Evolutionary conservation across 495 filamentous ascomycete genomes (phyloP).

Genomic region (Daldinia caldariorum): DNA sequence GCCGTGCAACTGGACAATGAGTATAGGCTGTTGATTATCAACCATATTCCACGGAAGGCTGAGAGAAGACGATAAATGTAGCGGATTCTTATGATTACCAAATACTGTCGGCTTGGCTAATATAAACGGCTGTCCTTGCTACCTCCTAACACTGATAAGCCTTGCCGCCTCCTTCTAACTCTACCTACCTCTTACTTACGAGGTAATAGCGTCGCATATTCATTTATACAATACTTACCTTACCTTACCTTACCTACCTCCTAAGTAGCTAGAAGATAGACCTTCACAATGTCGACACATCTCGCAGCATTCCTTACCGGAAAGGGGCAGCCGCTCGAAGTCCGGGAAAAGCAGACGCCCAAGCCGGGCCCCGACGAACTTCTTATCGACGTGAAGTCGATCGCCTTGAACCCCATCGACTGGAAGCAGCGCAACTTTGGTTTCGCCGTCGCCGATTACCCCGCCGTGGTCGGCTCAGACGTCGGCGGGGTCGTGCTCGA

Average conservation of each 20-base stretch:
- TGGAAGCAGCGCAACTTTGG: constrained; percentile 50
- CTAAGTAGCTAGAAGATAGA: background rate
- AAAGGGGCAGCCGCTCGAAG: constrained; percentile 50
- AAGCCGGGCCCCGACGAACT: constrained; percentile 60
- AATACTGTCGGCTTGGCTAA: background rate
- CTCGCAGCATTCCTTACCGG: constrained; percentile 53
- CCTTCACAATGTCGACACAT: constrained; percentile 52
- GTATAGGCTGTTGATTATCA: background rate
- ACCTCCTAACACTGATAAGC: background rate
- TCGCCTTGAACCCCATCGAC: constrained; percentile 63
- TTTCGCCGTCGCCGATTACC: constrained; percentile 54
- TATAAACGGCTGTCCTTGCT: background rate
- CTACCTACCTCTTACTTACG: background rate
- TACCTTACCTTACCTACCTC: no score
- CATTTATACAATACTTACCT: background rate
- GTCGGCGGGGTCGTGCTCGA: constrained; percentile 52
- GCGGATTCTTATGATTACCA: background rate
- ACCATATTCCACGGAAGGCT: background rate
- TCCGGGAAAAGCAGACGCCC: constrained; percentile 52
- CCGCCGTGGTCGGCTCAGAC: constrained; percentile 56
- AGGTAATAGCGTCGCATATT: background rate
- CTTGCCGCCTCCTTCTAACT: background rate
- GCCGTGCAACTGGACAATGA: background rate
- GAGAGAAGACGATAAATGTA: background rate
- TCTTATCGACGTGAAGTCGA: constrained; percentile 59